Conservation (phyloP, 768 basidiomycete species). For the Termitomyces sp. region DNA sequence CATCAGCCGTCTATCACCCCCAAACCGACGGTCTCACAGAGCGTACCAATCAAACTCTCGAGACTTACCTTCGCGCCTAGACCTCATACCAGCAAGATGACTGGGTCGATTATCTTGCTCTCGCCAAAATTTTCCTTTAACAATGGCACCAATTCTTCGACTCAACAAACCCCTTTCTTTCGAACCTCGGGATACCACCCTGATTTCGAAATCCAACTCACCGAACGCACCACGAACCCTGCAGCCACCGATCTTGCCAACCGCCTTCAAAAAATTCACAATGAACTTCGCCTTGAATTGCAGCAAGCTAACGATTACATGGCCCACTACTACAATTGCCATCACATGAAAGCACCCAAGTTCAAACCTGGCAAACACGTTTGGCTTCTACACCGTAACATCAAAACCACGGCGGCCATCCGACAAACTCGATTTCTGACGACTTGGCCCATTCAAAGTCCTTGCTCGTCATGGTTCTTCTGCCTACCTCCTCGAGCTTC, state of each 20-base stretch:
- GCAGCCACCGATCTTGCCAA: background rate
- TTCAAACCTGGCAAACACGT: background rate
- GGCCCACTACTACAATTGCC: background rate
- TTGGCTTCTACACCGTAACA: conserved; percentile 2
- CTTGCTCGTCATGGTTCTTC: background rate
- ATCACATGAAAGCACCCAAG: background rate
- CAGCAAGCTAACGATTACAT: background rate
- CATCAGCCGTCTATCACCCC: background rate
- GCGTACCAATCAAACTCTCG: too few relatives aligned
- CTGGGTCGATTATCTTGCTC: too few relatives aligned
- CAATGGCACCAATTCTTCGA: too few relatives aligned
- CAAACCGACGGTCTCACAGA: background rate
- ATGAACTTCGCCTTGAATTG: background rate
- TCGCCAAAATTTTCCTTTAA: too few relatives aligned
- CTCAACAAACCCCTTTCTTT: too few relatives aligned
- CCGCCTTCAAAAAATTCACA: too few relatives aligned
- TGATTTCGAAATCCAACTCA: background rate
- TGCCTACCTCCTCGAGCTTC: conserved; percentile 1
- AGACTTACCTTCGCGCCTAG: background rate
- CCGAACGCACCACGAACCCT: background rate
- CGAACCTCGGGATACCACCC: background rate
- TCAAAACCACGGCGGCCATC: conserved; percentile 3
- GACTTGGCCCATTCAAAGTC: conserved; percentile 3
- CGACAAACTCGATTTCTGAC: conserved; percentile 4
- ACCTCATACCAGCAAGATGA: too few relatives aligned